Base-by-base conservation (phyloP, 1,284 basidiomycete genomes). In the Ceratobasidium sp. region DNA sequence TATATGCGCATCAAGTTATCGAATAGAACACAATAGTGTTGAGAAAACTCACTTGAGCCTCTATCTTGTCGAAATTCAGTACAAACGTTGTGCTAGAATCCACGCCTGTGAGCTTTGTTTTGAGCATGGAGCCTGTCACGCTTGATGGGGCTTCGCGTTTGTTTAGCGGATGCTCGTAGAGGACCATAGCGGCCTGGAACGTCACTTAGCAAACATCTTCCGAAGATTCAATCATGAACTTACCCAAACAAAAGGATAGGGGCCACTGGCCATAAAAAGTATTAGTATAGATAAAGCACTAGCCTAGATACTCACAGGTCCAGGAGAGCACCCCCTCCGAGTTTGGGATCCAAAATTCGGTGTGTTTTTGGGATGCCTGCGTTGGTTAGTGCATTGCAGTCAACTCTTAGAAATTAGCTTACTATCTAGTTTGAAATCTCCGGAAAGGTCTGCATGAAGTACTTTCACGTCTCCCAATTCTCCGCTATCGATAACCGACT, bases 311-410 rank as follows among this genome's bases (percentile, higher is more conserved):
- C 11, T 63, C 79, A 97, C 91, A 95, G 86, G 82, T 97, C 96
- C 53, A 97, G 88, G 39, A 98, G 82, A 6, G 92, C 93, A 0
- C 95, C 96, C 28, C 96, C 96, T 33, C 93, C 96, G 6, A 97
- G 87, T n/a, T 85, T 83, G 2, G 96, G 95, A 81, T 96, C 90
- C 79, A 95, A 84, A 79, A 97, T 92, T 47, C 95, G 86, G 85
- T 95, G 91, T 1, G 89, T 90, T 78, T 84, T 85, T 0, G 91
- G 89, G 31, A 92, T 84, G 78, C 89, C 92, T 93, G 77, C 47
- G 7, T 20, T 26, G 3, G 37, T 63, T 63, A 63, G 20, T 23
- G 11, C 20, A 3, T 5, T 45, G 5, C 17, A 26, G 15, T 33
- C 15, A 33, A 23, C 13, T 13, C 10, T 20, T 31, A 28, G 17